Evolutionary conservation across 2,329 filamentous ascomycete species (phyloP).

Genomic region (Ophiostoma fasciatum): DNA sequence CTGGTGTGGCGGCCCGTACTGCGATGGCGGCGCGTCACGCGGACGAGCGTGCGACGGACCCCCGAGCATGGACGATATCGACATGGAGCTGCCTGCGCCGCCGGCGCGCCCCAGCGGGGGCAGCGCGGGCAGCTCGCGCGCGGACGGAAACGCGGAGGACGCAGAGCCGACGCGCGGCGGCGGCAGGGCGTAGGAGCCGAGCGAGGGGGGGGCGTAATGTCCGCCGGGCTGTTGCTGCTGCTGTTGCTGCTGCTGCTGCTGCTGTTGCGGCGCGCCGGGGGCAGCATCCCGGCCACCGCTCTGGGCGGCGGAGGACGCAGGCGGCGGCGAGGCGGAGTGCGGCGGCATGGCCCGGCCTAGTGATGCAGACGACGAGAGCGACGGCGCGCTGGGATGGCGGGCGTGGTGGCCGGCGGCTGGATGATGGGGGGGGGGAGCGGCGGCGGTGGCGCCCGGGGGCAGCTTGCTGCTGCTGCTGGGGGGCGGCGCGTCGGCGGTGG

Average conservation of each 20-base stretch:
- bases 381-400: conserved; percentile 30
- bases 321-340: conserved; percentile 12
- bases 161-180: conserved; percentile 28
- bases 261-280: no score
- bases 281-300: conserved; percentile 9
- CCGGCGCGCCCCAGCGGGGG: conserved; percentile 32
- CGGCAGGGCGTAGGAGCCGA: conserved; percentile 29
- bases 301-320: neutral
- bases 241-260: no score
- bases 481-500: no score
- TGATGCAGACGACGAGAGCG: conserved; percentile 23
- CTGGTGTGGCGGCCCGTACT: conserved; percentile 20
- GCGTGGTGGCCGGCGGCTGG: conserved; percentile 20
- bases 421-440: neutral
- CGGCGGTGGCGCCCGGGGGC: conserved; percentile 2
- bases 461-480: no score
- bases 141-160: conserved; percentile 28
- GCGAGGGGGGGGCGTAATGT: conserved; percentile 7
- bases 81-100: conserved; percentile 40
- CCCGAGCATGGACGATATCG: conserved; percentile 45
- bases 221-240: no score
- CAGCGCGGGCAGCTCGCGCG: conserved; percentile 39
- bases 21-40: conserved; percentile 20
- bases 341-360: conserved; percentile 31
- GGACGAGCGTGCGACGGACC: conserved; percentile 25